A percentile compares a stretch with the other conserved stretches of the same genome.
Evolutionary conservation across 2,329 filamentous ascomycete species (phyloP).

Genomic region (Exophiala calicioides): DNA sequence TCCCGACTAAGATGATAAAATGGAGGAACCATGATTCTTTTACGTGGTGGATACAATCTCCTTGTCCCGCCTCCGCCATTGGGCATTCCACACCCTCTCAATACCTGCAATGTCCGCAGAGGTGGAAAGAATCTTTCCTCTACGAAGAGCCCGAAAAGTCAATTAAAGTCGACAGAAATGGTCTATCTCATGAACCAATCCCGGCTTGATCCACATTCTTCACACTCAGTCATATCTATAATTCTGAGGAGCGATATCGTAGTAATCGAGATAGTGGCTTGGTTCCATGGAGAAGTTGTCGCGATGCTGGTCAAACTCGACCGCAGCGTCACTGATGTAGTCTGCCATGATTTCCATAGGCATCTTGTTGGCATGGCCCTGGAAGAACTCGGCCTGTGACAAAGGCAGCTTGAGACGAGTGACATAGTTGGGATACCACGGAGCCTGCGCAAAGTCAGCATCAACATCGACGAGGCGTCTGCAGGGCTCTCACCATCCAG

Average conservation of each 20-base stretch:
- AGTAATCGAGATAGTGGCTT: conserved; percentile 11
- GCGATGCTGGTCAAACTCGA: conserved; percentile 14
- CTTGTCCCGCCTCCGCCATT: too few species aligned
- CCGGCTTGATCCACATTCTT: too few species aligned
- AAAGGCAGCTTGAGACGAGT: conserved; percentile 7
- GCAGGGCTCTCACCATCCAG: conserved; percentile 9
- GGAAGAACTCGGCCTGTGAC: conserved; percentile 9
- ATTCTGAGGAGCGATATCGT: conserved; percentile 10
- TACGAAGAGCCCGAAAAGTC: too few species aligned
- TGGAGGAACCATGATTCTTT: too few species aligned
- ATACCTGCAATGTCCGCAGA: too few species aligned
- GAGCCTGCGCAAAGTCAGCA: conserved; percentile 8
- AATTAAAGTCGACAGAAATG: too few species aligned
- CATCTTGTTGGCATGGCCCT: conserved; percentile 11
- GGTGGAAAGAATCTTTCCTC: too few species aligned
- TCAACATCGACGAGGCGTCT: neutral
- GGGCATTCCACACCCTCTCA: too few species aligned
- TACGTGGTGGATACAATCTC: too few species aligned
- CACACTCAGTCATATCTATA: conserved; percentile 10
- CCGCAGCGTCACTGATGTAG: conserved; percentile 11
- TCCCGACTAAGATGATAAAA: too few species aligned
- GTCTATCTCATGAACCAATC: too few species aligned
- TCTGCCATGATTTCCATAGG: conserved; percentile 14
- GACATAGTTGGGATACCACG: conserved; percentile 12
- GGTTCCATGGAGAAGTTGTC: conserved; percentile 14